Evolutionary conservation across 129 eudicot species (phyloP).

Genomic region (Lactuca sativa): DNA sequence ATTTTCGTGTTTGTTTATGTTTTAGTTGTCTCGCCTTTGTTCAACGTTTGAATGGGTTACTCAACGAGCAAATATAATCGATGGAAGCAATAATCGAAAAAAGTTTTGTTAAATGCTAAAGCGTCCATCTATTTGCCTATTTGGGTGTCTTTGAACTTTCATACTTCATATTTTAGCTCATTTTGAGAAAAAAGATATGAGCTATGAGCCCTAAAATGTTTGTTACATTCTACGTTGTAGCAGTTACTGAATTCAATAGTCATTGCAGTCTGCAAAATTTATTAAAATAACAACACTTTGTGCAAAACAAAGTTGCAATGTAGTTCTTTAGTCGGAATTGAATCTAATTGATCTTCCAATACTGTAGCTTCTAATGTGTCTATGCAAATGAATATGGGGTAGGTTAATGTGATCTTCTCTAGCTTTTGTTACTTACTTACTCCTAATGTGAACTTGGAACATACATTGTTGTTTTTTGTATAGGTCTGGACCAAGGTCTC

Average conservation of each 20-base stretch:
- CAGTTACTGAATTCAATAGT: too few species aligned
- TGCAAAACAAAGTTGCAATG: not conserved
- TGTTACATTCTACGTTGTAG: not conserved
- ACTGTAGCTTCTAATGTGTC: not conserved
- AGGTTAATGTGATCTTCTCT: not conserved
- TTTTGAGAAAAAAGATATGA: not conserved
- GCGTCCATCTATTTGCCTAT: not conserved
- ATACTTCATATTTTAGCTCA: not conserved
- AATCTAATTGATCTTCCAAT: not conserved
- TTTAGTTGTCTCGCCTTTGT: not conserved
- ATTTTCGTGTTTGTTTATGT: not conserved
- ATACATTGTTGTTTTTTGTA: not conserved
- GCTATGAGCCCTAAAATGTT: not conserved
- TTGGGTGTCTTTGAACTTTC: not conserved
- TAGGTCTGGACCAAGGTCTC: constrained; percentile 27
- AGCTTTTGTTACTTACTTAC: not conserved
- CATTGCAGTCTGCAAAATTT: not conserved
- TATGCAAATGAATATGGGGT: not conserved
- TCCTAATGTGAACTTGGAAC: not conserved
- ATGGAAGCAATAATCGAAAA: not conserved
- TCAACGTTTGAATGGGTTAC: not conserved
- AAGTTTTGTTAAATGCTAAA: too few species aligned
- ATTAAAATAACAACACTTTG: not conserved
- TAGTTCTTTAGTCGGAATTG: not conserved
- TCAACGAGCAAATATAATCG: not conserved